Evolutionary conservation across 257 asterid genomes (phyloP), one percentile per base, ranked within the genome.

Genomic region (Solanum peruvianum): DNA sequence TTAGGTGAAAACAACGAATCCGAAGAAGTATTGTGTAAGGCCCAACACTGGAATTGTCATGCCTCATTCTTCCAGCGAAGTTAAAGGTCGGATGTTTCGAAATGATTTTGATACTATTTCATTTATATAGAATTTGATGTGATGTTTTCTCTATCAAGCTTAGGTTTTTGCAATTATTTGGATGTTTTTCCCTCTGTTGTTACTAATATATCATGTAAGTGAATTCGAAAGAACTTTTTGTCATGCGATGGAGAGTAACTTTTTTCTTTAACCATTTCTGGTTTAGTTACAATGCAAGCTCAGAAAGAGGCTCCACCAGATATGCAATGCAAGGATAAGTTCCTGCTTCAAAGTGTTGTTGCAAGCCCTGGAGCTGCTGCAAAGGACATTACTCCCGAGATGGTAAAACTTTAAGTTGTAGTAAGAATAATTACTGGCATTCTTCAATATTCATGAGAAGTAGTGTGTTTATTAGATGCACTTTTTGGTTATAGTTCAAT

Each of bases 201-300:
- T 78, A 45, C 84, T 78, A 15, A 45, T 78, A 45, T 76, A 78
- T 25, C 66, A 45, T 78, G 21, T 5, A 78, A 25, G 84, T 78
- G 41, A 45, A 27, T 44, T 77, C 25, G 27, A 9, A 15, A 25
- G 10, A 78, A 9, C 41, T 45, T 78, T 8, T 16, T 15, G 15
- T 44, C 39, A 7, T 42, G 20, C 6, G 23, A 77, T 44, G 8
- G 83, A 25, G 45, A n/a, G 20, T 52, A 42, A 35, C 44, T n/a
- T 76, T 23, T 29, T 44, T 78, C 9, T 37, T 37, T 37, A 37
- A 45, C 39, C 84, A n/a, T 78, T 78, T 44, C 6, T 78, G 88
- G 66, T 89, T 91, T 89, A 97, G 99, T 97, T 85, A 97, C 98
- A 39, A 97, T 97, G 99, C 99, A 97, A 94, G 98, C 98, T 18